Base-by-base conservation (phyloP, 1,284 basidiomycete species). In the Austroboletus niveus region DNA sequence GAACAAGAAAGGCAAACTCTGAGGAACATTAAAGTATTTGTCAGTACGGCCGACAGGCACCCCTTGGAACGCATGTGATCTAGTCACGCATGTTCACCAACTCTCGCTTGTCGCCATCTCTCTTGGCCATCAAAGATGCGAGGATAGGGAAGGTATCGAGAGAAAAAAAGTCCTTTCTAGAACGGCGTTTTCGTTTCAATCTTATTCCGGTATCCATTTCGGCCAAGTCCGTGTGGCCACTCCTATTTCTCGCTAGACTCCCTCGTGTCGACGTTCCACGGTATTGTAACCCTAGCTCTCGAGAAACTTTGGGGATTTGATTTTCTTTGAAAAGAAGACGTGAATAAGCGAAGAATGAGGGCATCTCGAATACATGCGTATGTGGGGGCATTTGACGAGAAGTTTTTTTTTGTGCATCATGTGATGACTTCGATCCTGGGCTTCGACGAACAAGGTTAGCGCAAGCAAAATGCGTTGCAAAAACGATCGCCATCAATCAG, bases 11-110 rank as follows among this genome's bases (percentile, higher is more conserved):
- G 69, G 45, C 69, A 58, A 40, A 66, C 68, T 41, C 45, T 70
- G 41, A 47, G 30, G 52, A 58, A 60, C 42, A 63, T 82, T 41
- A 75, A 82, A 50, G 73, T 89, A 45, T 62, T 79, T 48, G 73
- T 89, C 58, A 89, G 87, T 66, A 60, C 72, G 49, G 66, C 69
- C 38, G 87, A 89, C 64, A 69, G 61, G 49, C 79, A 88, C 67
- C 87, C 87, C 10, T 69, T 89, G 38, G 68, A 75, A 47, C 73
- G 80, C 58, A 75, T 82, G 54, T 82, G 60, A 66, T 15, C 11
- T 4, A 45, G 34, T 42, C 27, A 10, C 17, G 27, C 39, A 45
- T 41, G 36, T 9, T 39, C 22, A 43, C 10, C 27, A 8, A 32
- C 44, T 43, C 39, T 29, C 36, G 2, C 42, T 42, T 55, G 44